Evolutionary conservation across 495 filamentous ascomycete genomes (phyloP).

Genomic region (Penicillium soppii): DNA sequence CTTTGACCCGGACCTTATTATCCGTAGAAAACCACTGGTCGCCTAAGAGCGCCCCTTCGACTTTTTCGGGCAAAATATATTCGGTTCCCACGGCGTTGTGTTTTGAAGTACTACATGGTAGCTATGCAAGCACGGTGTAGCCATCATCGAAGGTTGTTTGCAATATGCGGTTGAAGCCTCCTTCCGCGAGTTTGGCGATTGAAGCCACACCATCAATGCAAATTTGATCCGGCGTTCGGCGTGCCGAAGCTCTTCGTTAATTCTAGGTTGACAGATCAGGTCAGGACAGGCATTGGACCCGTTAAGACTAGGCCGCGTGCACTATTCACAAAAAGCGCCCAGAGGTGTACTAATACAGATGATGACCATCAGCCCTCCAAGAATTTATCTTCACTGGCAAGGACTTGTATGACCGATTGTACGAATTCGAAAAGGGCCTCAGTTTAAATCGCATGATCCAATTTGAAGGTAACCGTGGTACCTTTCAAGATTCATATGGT

Average conservation of each 20-base stretch:
- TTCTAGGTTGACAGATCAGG: constrained; percentile 6
- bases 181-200: constrained; percentile 33
- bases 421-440: too few species aligned
- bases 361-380: too few species aligned
- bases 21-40: constrained; percentile 26
- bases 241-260: constrained; percentile 20
- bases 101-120: constrained; percentile 30
- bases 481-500: too few species aligned
- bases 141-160: constrained; percentile 25
- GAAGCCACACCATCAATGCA: constrained; percentile 8
- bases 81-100: constrained; percentile 28
- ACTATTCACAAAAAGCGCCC: constrained; percentile 24
- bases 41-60: constrained; percentile 20
- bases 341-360: constrained; percentile 25
- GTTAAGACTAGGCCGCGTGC: neutral
- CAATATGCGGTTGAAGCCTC: constrained; percentile 34
- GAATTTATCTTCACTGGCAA: too few species aligned
- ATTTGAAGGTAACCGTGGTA: too few species aligned
- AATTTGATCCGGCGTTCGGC: constrained; percentile 20
- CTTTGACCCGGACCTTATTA: constrained; percentile 23
- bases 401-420: too few species aligned
- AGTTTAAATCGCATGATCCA: too few species aligned
- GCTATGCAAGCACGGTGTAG: constrained; percentile 22
- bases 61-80: constrained; percentile 27
- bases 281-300: constrained; percentile 5